These are phyloP conservation scores for Lactarius vividus DNA, from an alignment of 768 basidiomycete genomes.

Conservation along the genomic window DNA sequence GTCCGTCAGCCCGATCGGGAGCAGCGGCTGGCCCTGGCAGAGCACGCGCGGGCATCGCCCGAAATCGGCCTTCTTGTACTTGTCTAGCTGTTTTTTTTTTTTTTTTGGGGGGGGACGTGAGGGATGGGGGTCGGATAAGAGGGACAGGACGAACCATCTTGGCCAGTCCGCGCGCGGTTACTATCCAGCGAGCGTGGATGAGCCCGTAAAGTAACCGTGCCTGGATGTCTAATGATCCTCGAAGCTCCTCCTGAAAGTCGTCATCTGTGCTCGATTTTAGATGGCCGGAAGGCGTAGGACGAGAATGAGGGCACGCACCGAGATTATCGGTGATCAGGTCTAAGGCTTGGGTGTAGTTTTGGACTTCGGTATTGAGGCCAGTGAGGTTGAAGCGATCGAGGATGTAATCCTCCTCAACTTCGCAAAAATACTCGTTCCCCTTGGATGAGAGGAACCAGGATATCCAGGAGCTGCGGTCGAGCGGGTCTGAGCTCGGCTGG, in stretches of 20 bases:
- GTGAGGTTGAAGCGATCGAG: slow-evolving; percentile 98
- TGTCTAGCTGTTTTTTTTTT: slow-evolving; percentile 65
- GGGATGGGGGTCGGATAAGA: not conserved
- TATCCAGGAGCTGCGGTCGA: slow-evolving; percentile 67
- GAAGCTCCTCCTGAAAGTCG: slow-evolving; percentile 89
- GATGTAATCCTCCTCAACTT: slow-evolving; percentile 99
- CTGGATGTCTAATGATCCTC: slow-evolving; percentile 89
- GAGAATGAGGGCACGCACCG: slow-evolving; percentile 50
- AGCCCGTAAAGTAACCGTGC: slow-evolving; percentile 93
- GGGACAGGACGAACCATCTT: slow-evolving; percentile 73
- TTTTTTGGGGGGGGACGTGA: not conserved
- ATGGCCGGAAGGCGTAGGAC: not conserved
- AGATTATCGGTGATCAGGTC: slow-evolving; percentile 96
- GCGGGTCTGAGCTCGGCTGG: slow-evolving; percentile 19
- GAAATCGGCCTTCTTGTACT: slow-evolving; percentile 98
- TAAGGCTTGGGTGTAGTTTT: slow-evolving; percentile 90
- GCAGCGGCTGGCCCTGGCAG: slow-evolving; percentile 90
- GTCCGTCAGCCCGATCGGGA: slow-evolving; percentile 95
- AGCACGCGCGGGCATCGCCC: slow-evolving; percentile 97
- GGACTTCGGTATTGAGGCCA: slow-evolving; percentile 92
- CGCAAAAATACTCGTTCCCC: slow-evolving; percentile 99
- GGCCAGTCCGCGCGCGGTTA: slow-evolving; percentile 86
- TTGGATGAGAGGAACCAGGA: slow-evolving; percentile 97
- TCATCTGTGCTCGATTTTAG: slow-evolving; percentile 58
- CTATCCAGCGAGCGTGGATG: slow-evolving; percentile 96